Evolutionary conservation across 2,329 filamentous ascomycete species (phyloP).

Genomic region (Macrophomina phaseolina): DNA sequence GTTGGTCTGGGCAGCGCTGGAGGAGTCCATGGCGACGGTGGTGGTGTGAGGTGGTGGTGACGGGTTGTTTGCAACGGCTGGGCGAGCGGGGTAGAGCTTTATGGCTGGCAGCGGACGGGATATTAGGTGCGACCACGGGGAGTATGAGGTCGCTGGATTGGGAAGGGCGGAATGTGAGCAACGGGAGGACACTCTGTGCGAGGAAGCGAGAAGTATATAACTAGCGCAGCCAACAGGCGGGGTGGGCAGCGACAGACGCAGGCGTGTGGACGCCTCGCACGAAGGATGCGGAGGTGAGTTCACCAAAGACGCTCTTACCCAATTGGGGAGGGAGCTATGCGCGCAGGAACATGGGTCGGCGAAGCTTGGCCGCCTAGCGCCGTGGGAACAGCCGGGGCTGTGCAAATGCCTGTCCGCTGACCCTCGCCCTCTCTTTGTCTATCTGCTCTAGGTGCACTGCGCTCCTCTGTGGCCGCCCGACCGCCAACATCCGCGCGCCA

Average conservation of each 20-base stretch:
- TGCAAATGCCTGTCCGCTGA: not conserved
- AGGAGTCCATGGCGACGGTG: constrained; percentile 11
- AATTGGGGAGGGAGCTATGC: not conserved
- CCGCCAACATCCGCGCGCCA: not conserved
- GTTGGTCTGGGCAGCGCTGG: not conserved
- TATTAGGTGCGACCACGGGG: not conserved
- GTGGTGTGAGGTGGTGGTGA: not conserved
- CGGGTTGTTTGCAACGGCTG: not conserved
- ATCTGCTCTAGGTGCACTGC: not conserved
- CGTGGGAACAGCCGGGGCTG: constrained; percentile 1
- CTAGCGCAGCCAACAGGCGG: not conserved
- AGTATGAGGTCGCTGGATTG: not conserved
- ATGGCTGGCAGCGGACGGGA: not conserved
- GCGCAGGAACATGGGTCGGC: not conserved
- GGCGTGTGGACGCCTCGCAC: not conserved
- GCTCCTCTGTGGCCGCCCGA: not conserved
- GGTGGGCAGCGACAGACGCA: not conserved
- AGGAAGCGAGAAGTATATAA: constrained; percentile 16
- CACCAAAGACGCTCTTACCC: not conserved
- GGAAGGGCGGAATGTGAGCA: constrained; percentile 1
- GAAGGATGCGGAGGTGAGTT: constrained; percentile 25
- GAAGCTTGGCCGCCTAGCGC: constrained; percentile 13
- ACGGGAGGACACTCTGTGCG: not conserved
- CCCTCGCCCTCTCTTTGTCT: not conserved
- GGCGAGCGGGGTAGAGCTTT: constrained; percentile 4